Percentiles rank a stretch among this genome's conserved stretches.
Evolutionary conservation across 225 moss, liverwort and hornwort species (phyloP).

Genomic region (Asterella californica): DNA sequence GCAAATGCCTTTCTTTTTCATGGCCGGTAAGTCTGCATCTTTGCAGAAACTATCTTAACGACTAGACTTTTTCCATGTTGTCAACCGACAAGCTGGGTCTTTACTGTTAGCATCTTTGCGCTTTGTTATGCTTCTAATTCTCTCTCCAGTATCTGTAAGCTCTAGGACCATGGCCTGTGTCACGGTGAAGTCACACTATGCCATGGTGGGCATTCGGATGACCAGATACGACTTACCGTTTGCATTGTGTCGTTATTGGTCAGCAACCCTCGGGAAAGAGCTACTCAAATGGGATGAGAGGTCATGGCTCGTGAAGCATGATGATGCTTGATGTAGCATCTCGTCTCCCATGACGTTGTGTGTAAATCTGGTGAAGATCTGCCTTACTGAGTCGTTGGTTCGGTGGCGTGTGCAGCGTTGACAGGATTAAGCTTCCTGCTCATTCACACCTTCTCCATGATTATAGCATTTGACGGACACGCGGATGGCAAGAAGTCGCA

Average conservation of each 20-base stretch:
- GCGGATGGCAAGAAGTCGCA: constrained; percentile 58
- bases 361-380: not conserved
- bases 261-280: not conserved
- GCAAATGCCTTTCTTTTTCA: constrained; percentile 84
- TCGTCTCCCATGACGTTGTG: too few species aligned
- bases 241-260: not conserved
- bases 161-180: too few species aligned
- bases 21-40: constrained; percentile 48
- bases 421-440: constrained; percentile 73
- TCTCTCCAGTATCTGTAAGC: too few species aligned
- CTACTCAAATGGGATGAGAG: not conserved
- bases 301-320: too few species aligned
- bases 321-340: not conserved
- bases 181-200: too few species aligned
- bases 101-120: too few species aligned
- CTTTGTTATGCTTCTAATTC: too few species aligned
- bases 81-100: too few species aligned
- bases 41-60: not conserved
- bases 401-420: constrained; percentile 55
- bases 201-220: too few species aligned
- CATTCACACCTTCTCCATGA: constrained; percentile 86
- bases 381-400: not conserved
- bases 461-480: constrained; percentile 81
- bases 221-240: not conserved
- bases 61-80: not conserved